Evolutionary conservation across 2,329 filamentous ascomycete genomes (phyloP).

Genomic region (Claviceps africana): DNA sequence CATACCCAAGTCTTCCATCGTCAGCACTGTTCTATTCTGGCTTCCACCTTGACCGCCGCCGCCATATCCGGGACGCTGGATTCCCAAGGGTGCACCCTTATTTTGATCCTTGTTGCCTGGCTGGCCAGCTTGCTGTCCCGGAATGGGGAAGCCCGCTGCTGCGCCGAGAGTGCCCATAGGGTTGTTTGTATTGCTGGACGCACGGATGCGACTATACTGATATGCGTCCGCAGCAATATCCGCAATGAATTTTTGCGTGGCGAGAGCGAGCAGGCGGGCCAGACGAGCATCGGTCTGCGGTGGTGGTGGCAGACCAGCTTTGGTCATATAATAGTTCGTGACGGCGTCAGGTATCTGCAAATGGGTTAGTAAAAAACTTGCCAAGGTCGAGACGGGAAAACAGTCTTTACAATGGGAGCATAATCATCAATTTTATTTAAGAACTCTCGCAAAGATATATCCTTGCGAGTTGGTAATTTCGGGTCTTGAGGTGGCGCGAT

Average conservation of each 20-base stretch:
- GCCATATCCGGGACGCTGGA: conserved; percentile 66
- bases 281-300: conserved; percentile 83
- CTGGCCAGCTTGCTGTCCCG: conserved; percentile 46
- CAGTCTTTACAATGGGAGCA: conserved; percentile 70
- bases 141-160: conserved; percentile 52
- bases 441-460: conserved; percentile 84
- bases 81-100: conserved; percentile 49
- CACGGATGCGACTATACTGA: conserved; percentile 90
- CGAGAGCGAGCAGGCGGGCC: conserved; percentile 82
- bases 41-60: conserved; percentile 80
- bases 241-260: conserved; percentile 98
- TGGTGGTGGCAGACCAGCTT: conserved; percentile 84
- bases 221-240: conserved; percentile 96
- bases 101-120: conserved; percentile 43
- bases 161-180: conserved; percentile 77
- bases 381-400: background rate
- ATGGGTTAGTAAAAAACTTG: background rate
- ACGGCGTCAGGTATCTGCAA: conserved; percentile 87
- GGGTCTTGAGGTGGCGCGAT: conserved; percentile 40
- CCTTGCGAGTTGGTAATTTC: conserved; percentile 68
- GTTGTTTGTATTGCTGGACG: conserved; percentile 77
- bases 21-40: conserved; percentile 85
- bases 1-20: conserved; percentile 98
- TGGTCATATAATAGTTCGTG: conserved; percentile 94
- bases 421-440: conserved; percentile 96